Conservation (phyloP, 2,329 filamentous ascomycete genomes). For the Cyphellophora attinorum region DNA sequence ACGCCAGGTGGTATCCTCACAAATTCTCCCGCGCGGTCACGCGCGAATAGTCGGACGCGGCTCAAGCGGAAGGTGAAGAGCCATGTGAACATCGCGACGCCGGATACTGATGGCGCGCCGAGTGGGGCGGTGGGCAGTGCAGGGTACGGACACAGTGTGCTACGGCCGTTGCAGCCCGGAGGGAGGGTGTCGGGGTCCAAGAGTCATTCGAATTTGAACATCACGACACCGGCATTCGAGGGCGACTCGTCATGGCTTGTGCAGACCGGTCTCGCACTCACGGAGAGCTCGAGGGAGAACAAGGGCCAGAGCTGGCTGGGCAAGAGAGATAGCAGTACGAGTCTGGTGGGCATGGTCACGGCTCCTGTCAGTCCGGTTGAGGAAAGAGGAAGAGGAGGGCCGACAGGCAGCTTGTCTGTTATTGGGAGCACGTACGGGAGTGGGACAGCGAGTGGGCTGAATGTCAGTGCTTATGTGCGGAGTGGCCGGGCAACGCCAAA, state of each 20-base stretch:
- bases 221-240: not conserved
- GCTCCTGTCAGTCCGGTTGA: conserved; percentile 17
- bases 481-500: not conserved
- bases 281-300: conserved; percentile 47
- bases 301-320: conserved; percentile 55
- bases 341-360: conserved; percentile 23
- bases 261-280: conserved; percentile 47
- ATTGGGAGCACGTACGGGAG: too few relatives aligned
- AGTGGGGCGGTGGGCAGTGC: conserved; percentile 13
- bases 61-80: conserved; percentile 11
- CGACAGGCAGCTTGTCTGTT: too few relatives aligned
- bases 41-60: conserved; percentile 13
- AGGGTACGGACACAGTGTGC: conserved; percentile 12
- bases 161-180: conserved; percentile 1
- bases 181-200: too few relatives aligned
- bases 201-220: not conserved
- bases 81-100: conserved; percentile 6
- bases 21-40: conserved; percentile 5
- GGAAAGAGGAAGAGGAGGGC: too few relatives aligned
- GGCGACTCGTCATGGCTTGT: conserved; percentile 40
- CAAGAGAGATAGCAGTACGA: conserved; percentile 47
- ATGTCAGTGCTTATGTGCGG: too few relatives aligned
- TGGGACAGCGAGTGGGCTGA: too few relatives aligned
- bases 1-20: conserved; percentile 17
- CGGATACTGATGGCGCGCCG: conserved; percentile 2